A percentile compares a stretch with the other conserved stretches of the same genome.
Conservation (phyloP, 1,284 basidiomycete genomes). For the Hypsizygus ulmarius region DNA sequence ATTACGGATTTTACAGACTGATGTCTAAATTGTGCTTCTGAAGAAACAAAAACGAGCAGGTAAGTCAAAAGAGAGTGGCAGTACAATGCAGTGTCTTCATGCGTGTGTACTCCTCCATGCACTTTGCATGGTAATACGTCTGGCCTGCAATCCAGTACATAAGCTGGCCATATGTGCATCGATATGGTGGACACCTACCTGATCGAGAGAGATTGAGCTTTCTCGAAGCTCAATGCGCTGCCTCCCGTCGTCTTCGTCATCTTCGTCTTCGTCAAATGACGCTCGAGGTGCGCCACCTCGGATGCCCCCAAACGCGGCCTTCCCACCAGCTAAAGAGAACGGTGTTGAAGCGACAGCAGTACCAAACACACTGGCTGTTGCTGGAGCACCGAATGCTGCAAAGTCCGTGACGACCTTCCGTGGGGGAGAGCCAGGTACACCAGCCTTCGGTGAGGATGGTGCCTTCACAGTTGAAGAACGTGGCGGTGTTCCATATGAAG, state of each 20-base stretch:
- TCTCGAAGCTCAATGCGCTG: slow-evolving; percentile 75
- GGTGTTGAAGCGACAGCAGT: slow-evolving; percentile 76
- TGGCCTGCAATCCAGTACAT: slow-evolving; percentile 41
- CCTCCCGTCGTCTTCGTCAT: slow-evolving; percentile 60
- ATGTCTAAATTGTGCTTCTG: slow-evolving; percentile 8
- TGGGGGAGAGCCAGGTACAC: slow-evolving; percentile 55
- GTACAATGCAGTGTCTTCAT: slow-evolving; percentile 25
- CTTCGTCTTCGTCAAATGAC: slow-evolving; percentile 60
- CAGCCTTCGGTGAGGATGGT: slow-evolving; percentile 32
- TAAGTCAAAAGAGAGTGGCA: slow-evolving; percentile 12
- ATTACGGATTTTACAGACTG: slow-evolving; percentile 15
- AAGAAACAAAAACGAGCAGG: slow-evolving; percentile 3
- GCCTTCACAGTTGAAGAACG: slow-evolving; percentile 30
- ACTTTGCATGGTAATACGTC: slow-evolving; percentile 72
- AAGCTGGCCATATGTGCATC: slow-evolving; percentile 9
- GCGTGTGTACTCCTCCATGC: slow-evolving; percentile 63
- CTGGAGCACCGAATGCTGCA: slow-evolving; percentile 82
- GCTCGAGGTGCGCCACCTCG: slow-evolving; percentile 41
- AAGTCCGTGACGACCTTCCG: slow-evolving; percentile 88
- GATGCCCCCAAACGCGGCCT: slow-evolving; percentile 77
- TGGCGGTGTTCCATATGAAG: slow-evolving; percentile 45
- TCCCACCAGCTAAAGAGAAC: slow-evolving; percentile 76
- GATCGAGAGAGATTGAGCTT: slow-evolving; percentile 83
- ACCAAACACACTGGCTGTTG: slow-evolving; percentile 72
- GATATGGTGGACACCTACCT: slow-evolving; percentile 47